phyloP scores from a whole-genome alignment of 2,329 filamentous ascomycete species.

The Diatrype stigma region DNA sequence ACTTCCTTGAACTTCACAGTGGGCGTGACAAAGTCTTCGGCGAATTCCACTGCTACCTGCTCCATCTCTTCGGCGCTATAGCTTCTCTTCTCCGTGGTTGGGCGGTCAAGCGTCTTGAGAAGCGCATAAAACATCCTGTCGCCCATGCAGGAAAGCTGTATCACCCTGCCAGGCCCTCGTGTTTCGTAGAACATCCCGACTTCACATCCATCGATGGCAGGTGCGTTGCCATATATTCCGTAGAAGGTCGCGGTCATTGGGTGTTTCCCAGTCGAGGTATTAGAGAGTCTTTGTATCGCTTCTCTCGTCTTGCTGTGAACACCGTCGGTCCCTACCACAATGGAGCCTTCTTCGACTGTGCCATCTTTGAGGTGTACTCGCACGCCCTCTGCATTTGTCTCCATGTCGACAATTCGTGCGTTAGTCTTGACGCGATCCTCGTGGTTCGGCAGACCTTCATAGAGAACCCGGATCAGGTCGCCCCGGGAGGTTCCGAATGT shows the following conservation, averaged over 20 bases:
- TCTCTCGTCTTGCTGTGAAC: slow-evolving; percentile 17
- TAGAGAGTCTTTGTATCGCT: slow-evolving; percentile 9
- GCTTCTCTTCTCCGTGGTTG: slow-evolving; percentile 1
- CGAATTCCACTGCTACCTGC: slow-evolving; percentile 7
- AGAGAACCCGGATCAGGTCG: slow-evolving; percentile 14
- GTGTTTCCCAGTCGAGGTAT: slow-evolving; percentile 1
- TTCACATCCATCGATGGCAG: background rate
- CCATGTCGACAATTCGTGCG: slow-evolving; percentile 12
- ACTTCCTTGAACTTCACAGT: slow-evolving; percentile 14
- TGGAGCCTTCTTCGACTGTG: slow-evolving; percentile 14
- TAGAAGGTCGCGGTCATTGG: slow-evolving; percentile 8
- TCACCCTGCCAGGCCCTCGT: slow-evolving; percentile 9
- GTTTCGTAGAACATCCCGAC: slow-evolving; percentile 10
- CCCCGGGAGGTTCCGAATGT: slow-evolving; percentile 12
- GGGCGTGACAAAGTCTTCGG: slow-evolving; percentile 12
- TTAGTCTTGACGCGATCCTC: slow-evolving; percentile 12
- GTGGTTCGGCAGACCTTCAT: slow-evolving; percentile 12
- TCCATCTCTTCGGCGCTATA: slow-evolving; percentile 12
- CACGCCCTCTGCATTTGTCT: slow-evolving; percentile 14
- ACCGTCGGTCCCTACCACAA: slow-evolving; percentile 20
- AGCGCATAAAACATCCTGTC: slow-evolving; percentile 11
- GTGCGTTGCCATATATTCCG: slow-evolving; percentile 10
- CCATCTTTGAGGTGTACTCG: slow-evolving; percentile 17
- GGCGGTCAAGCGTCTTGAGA: slow-evolving; percentile 3
- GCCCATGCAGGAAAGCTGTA: slow-evolving; percentile 5